Percentiles rank a stretch among this genome's conserved stretches.
Evolutionary conservation across 2,329 filamentous ascomycete species (phyloP).

Genomic region (Xylariomycetidae sp.): DNA sequence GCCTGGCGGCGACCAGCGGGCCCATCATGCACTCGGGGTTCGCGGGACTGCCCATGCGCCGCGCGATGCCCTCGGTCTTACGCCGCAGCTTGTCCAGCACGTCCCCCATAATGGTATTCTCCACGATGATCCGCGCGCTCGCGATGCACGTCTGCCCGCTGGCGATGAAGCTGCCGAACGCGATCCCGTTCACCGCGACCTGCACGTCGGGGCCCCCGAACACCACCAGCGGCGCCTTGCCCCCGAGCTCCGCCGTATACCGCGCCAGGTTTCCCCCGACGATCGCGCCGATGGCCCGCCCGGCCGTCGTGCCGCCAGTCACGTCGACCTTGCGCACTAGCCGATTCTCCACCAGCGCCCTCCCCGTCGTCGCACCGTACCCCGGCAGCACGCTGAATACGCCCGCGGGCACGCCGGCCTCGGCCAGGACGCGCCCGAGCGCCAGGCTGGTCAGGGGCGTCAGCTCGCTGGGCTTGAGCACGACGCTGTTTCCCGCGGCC

Average conservation of each 20-base stretch:
- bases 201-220: slow-evolving; percentile 62
- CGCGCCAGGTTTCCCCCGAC: slow-evolving; percentile 63
- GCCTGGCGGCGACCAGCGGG: slow-evolving; percentile 54
- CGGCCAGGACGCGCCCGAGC: slow-evolving; percentile 55
- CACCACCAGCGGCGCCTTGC: slow-evolving; percentile 66
- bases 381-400: slow-evolving; percentile 62
- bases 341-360: slow-evolving; percentile 47
- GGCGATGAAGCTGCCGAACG: slow-evolving; percentile 52
- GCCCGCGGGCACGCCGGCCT: slow-evolving; percentile 66
- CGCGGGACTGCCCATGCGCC: slow-evolving; percentile 52
- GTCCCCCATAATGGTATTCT: slow-evolving; percentile 60
- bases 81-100: slow-evolving; percentile 60
- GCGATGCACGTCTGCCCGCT: slow-evolving; percentile 60
- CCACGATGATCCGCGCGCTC: slow-evolving; percentile 70
- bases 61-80: slow-evolving; percentile 53
- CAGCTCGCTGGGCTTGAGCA: slow-evolving; percentile 60
- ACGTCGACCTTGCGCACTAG: slow-evolving; percentile 65
- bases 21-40: slow-evolving; percentile 60
- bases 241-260: slow-evolving; percentile 67
- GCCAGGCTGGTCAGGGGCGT: slow-evolving; percentile 58
- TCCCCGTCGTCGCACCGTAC: slow-evolving; percentile 46
- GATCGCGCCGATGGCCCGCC: slow-evolving; percentile 62
- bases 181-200: slow-evolving; percentile 65
- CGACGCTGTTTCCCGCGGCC: slow-evolving; percentile 53
- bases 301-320: slow-evolving; percentile 69